These are phyloP conservation scores for Zangia roseola DNA, from an alignment of 768 basidiomycete genomes.

Conservation along the genomic window DNA sequence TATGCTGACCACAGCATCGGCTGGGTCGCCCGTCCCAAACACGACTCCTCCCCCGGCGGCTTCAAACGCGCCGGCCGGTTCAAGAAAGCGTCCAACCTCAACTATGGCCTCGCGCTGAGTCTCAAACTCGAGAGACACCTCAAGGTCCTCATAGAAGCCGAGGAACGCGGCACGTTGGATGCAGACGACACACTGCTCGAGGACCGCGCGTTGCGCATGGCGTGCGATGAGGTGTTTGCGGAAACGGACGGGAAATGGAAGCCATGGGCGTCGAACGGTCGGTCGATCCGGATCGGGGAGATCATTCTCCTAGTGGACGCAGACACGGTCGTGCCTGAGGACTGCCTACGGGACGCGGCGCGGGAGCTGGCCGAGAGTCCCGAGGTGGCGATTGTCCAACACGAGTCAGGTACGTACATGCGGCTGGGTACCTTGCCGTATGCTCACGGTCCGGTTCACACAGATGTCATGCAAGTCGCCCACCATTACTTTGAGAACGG, in stretches of 20 bases:
- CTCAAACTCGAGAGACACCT: constrained; percentile 36
- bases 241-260: constrained; percentile 58
- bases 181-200: constrained; percentile 52
- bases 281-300: constrained; percentile 73
- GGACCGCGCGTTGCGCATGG: constrained; percentile 69
- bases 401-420: constrained; percentile 68
- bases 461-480: constrained; percentile 89
- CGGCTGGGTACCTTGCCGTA: no score
- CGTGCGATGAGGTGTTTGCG: constrained; percentile 69
- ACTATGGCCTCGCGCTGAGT: constrained; percentile 60
- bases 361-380: constrained; percentile 66
- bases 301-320: constrained; percentile 84
- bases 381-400: constrained; percentile 83
- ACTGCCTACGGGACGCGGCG: constrained; percentile 89
- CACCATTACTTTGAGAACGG: constrained; percentile 91
- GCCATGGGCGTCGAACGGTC: constrained; percentile 77
- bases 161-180: constrained; percentile 39
- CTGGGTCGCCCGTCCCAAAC: constrained; percentile 58
- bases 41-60: constrained; percentile 24
- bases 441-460: neutral
- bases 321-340: constrained; percentile 87
- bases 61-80: constrained; percentile 68
- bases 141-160: constrained; percentile 39
- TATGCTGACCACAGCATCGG: constrained; percentile 60
- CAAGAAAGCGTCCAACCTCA: constrained; percentile 94